Base-by-base conservation (phyloP, 805 yeast genomes). In the Saccharomycopsis sp. region DNA sequence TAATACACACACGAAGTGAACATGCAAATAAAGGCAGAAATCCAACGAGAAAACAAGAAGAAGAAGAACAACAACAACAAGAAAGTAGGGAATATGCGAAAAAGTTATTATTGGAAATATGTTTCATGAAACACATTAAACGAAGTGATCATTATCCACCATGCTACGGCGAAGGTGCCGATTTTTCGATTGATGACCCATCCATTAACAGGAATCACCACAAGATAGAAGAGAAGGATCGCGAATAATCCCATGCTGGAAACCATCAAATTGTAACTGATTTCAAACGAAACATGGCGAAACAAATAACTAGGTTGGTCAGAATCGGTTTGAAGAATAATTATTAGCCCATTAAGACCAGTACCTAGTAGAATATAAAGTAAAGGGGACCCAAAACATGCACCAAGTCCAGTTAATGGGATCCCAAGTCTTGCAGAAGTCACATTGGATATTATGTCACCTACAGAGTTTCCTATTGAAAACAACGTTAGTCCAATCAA, bases 371-470 rank as follows among this genome's bases (percentile, higher is more conserved):
- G 73, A 50, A 87, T 74, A 56, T 91, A 86, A 44, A 94, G 69
- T 58, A 93, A 72, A 0, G 98, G 98, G 0, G 97, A 89, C 0
- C 97, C 98, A 69, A 92, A 87, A 67, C 97, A 92, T 0, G 97
- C 97, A 24, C 94, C 88, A n/a, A 94, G 75, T 0, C 97, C 97
- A 86, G 92, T 87, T 53, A 87, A 77, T 0, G 96, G 88, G 72
- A 82, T 83, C 0, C 96, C 97, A 76, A 89, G 79, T 57, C 75
- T 75, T 0, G 96, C 90, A 35, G 94, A 82, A 0, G 96, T 86
- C 35, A 86, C 69, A 65, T 92, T 90, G 0, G 97, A 85, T 0
- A 91, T 83, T 52, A 92, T 72, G 67, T 93, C 99, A 7, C 97
- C 97, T 7, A 87, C 73, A 1, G 97, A 91, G 69, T 93, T 94